Base-by-base conservation (phyloP, 202 grass and related monocot species). In the Tripidium arundinaceum region DNA sequence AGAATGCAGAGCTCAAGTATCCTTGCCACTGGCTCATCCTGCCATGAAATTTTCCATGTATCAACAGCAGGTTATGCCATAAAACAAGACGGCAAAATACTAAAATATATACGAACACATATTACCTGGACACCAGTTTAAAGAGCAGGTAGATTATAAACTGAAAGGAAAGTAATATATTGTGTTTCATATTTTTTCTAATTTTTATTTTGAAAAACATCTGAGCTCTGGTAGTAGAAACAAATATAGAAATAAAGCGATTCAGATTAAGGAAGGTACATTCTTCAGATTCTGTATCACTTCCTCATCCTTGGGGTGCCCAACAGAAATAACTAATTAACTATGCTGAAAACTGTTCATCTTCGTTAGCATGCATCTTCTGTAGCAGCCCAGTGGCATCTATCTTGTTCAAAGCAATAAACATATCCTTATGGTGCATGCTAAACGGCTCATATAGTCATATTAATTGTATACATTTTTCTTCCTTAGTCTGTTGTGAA, bases 1-100 rank as follows among this genome's bases (percentile, higher is more conserved):
- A 98, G 86, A 83, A 98, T 94, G 74, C 95, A 98, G 28, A 98
- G 79, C 79, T 98, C 95, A 80, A 98, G 82, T 68, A 98, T 98
- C 85, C 88, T 94, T 66, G 92, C 92, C 67, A 86, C 68, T 47
- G 95, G 87, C 50, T 98, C 92, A 72, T 91, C 92, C 95, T 98
- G 84, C 41, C 67, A 64, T 10, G 4, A 27, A 78, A 81, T 40
- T 54, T 85, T 78, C 31, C 68, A 70, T 15, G 4, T 14, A 24
- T 68, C 37, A 85, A 26, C 24, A 46, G 1, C 26, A 42, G 8
- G 27, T 22, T 68, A 45, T 65, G 28, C 5, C 15, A 45, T 40
- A 73, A n/a, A 79, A 57, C 22, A 2, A 43, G 60, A 33, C 16
- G n/a, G 12, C 11, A 55, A 72, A 85, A 72, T 18, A 72, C 50